Evolutionary conservation across 345 rosid species (phyloP), one percentile per base, ranked within the genome.

Genomic region (Citrus hindsii): DNA sequence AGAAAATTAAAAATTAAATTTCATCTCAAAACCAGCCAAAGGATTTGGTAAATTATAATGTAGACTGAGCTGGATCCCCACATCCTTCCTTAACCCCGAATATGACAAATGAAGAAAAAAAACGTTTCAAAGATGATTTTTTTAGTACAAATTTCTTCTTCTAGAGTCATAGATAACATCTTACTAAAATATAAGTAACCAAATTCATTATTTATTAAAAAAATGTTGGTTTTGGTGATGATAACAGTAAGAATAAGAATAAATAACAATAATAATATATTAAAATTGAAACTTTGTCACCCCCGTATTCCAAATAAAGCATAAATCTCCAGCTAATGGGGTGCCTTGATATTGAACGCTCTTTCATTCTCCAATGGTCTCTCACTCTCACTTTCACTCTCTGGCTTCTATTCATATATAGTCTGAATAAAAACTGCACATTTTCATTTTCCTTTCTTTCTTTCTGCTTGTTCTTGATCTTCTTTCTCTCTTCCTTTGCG

Each of bases 401-500:
- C 76, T 30, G 18, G 28, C 16, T 9, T 67, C 4, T 62, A 35
- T 58, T 16, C 51, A 19, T 40, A 16, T 24, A 35, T 35, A 58
- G 30, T 1, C 16, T 30, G 27, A 27, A 27, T 9, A 27, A 48
- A 27, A 6, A 40, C 19, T 24, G 12, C 7, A 27, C n/a, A 32
- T 22, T 63, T 75, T 64, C 70, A 30, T 62, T 62, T 66, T 21
- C 51, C 14, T 12, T 16, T 51, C 56, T 18, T 18, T 53, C 22
- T 53, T 18, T 19, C 21, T 53, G 19, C 58, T 53, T 53, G 58
- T 53, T 53, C 64, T 24, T 13, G 51, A 46, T 67, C 67, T 53
- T 67, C 81, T 85, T 12, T 13, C 88, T 69, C 76, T 80, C 90
- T 67, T 83, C 83, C 74, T 80, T 80, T 56, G 74, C 75, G 80